Evolutionary conservation across 2,329 filamentous ascomycete genomes (phyloP).

Genomic region (Hypoxylon sp.): DNA sequence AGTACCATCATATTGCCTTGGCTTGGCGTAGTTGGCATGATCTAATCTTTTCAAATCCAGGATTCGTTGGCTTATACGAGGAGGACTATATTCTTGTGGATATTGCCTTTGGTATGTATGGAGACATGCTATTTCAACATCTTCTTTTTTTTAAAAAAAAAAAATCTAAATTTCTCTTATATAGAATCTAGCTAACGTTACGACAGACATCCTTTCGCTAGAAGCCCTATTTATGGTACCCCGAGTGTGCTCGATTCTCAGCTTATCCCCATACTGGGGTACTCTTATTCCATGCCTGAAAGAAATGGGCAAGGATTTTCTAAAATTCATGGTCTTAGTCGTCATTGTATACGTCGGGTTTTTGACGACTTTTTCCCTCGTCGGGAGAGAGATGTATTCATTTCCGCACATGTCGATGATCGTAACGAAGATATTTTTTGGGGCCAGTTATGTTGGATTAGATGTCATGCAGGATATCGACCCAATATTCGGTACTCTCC

Average conservation of each 20-base stretch:
- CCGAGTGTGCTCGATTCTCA: conserved; percentile 87
- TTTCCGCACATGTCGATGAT: conserved; percentile 80
- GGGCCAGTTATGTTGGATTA: conserved; percentile 81
- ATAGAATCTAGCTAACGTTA: too few species aligned
- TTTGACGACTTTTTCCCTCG: conserved; percentile 85
- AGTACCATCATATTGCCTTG: conserved; percentile 56
- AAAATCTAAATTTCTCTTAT: too few species aligned
- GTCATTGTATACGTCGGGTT: conserved; percentile 89
- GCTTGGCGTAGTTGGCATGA: conserved; percentile 25
- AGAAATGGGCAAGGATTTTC: conserved; percentile 93
- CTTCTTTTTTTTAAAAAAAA: too few species aligned
- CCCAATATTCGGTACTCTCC: conserved; percentile 62
- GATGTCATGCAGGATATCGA: conserved; percentile 74
- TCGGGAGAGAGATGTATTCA: conserved; percentile 78
- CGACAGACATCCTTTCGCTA: conserved; percentile 79
- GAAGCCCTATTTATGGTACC: conserved; percentile 93
- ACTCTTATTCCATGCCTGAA: conserved; percentile 91
- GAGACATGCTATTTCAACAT: too few species aligned
- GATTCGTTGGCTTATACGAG: conserved; percentile 75
- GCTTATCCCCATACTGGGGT: conserved; percentile 90
- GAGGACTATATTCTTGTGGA: conserved; percentile 76
- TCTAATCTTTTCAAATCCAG: conserved; percentile 57
- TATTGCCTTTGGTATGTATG: conserved; percentile 73
- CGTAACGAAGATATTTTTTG: conserved; percentile 85
- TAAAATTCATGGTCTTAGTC: conserved; percentile 81